A percentile compares a stretch with the other conserved stretches of the same genome.
Conservation (phyloP, 768 basidiomycete species). For the Phlebiopsis gigantea region DNA sequence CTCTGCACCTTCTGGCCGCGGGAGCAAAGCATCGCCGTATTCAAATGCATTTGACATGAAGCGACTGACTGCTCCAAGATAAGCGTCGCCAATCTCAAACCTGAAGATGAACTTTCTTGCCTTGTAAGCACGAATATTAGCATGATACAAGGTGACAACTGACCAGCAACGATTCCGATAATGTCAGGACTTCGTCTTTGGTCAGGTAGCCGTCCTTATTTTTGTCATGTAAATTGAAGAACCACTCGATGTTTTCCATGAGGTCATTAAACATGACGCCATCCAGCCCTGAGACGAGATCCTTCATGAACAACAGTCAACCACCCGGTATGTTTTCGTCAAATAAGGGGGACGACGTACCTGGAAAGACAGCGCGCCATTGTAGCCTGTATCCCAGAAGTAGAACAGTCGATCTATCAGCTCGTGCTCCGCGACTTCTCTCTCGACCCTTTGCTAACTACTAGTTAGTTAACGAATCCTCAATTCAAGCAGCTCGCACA, state of each 20-base stretch:
- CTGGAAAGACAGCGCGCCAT: constrained; percentile 87
- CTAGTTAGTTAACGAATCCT: constrained; percentile 5
- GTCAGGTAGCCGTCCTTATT: constrained; percentile 94
- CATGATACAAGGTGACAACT: constrained; percentile 22
- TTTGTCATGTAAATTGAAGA: constrained; percentile 93
- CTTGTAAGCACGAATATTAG: constrained; percentile 8
- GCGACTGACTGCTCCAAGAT: constrained; percentile 91
- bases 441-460: constrained; percentile 75
- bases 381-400: constrained; percentile 84
- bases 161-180: constrained; percentile 92
- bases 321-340: background rate
- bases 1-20: constrained; percentile 39
- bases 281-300: constrained; percentile 83
- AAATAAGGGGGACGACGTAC: constrained; percentile 33
- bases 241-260: constrained; percentile 99
- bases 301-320: constrained; percentile 38
- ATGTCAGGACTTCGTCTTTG: constrained; percentile 92
- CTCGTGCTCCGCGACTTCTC: constrained; percentile 92
- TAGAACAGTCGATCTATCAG: constrained; percentile 90
- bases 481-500: constrained; percentile 22
- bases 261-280: constrained; percentile 93
- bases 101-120: constrained; percentile 88
- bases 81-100: constrained; percentile 93
- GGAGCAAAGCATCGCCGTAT: constrained; percentile 90
- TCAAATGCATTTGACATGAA: constrained; percentile 99